Evolutionary conservation across 805 yeast species (phyloP), one percentile per base, ranked within the genome.

Genomic region (Metschnikowia koreensis): DNA sequence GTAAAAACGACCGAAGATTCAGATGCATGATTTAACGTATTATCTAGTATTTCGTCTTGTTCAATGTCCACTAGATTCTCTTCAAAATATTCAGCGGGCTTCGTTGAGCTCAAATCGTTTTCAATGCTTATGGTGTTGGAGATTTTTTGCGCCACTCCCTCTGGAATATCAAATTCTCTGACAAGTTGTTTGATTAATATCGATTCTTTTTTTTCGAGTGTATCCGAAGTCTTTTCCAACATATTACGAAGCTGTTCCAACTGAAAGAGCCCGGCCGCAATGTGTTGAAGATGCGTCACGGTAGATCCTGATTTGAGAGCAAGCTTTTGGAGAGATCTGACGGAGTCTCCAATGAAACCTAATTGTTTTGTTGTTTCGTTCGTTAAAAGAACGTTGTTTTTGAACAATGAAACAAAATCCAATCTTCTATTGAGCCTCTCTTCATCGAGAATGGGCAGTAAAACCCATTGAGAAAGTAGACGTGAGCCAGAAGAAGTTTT

Each of bases 401-500:
- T 54, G 56, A 73, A 72, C 9, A 71, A 49, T 11, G 56, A 46
- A 2, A 75, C 79, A 51, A 67, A 73, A 2, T 57, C 54, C 48
- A 73, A 76, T 28, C 99, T 72, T 16, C 65, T 60, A 15, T 65
- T 66, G 12, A 94, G 82, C 54, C 81, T 87, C 0, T 63, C 59
- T 0, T 80, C 60, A 60, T 86, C 80, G 9, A 86, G 76, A 0
- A 89, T 77, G 0, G 99, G 99, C 1, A 89, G 82, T 27, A 88
- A 76, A 5, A 93, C 69, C 97, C 97, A 90, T 47, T 84, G 83
- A 7, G 85, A 80, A 11, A 94, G 69, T n/a, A 87, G 62, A 40
- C 98, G 72, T 0, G 96, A 73, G 0, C 98, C 98, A 0, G 94
- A 83, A 0, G 85, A 76, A 0, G 98, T 90, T 3, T 80, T 81